Evolutionary conservation across 352 stramenopile species (phyloP).

Genomic region (Pythium aristosporum): DNA sequence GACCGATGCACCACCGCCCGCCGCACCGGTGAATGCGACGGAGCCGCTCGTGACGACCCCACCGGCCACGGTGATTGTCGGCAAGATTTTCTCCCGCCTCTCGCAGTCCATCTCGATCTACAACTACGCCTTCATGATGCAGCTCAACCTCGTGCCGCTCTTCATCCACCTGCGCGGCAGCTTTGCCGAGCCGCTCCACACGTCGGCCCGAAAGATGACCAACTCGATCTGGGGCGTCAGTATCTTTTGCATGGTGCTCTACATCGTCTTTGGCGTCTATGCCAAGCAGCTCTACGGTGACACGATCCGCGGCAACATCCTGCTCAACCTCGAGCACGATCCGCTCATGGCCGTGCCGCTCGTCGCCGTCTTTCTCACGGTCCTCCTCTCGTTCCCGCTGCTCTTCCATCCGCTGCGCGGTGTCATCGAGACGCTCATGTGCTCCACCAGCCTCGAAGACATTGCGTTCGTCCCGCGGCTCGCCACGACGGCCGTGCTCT

Average conservation of each 20-base stretch:
- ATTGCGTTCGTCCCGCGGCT: constrained; percentile 53
- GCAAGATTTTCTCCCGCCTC: constrained; percentile 40
- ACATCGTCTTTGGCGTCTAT: constrained; percentile 52
- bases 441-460: constrained; percentile 36
- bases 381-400: constrained; percentile 73
- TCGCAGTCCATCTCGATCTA: constrained; percentile 69
- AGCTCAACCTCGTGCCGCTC: constrained; percentile 76
- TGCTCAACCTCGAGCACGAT: constrained; percentile 78
- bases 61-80: constrained; percentile 17
- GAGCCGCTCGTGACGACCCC: constrained; percentile 9
- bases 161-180: constrained; percentile 68
- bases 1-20: background rate
- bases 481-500: constrained; percentile 45
- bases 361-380: constrained; percentile 66
- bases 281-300: constrained; percentile 55
- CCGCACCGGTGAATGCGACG: background rate
- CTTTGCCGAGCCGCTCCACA: constrained; percentile 50
- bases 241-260: constrained; percentile 60
- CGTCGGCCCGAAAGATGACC: constrained; percentile 52
- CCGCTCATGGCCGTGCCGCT: constrained; percentile 64
- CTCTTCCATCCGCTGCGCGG: constrained; percentile 70
- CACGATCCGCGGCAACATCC: constrained; percentile 64
- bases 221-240: constrained; percentile 48
- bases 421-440: constrained; percentile 60
- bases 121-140: constrained; percentile 87